phyloP scores from a whole-genome alignment of 495 filamentous ascomycete genomes.

The Tuber microsphaerosporum region DNA sequence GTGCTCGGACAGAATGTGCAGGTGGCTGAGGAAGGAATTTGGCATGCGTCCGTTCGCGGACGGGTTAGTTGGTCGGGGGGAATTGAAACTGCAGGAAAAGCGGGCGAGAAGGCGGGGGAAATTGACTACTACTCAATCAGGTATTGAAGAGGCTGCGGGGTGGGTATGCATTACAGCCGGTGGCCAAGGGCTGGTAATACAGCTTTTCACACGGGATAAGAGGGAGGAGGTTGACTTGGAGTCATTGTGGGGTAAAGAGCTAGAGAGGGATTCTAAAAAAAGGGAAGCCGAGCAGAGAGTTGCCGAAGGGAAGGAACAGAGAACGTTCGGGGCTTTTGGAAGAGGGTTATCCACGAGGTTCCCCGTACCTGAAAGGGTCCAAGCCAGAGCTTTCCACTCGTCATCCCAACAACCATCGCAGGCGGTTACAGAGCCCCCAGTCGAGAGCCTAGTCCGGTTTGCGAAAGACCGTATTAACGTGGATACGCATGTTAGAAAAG shows the following conservation, averaged over 20 bases:
- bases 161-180: constrained; percentile 95
- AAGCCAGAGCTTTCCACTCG: constrained; percentile 23
- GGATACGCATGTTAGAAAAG: neutral
- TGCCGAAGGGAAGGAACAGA: constrained; percentile 25
- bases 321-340: constrained; percentile 27
- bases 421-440: neutral
- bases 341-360: constrained; percentile 7
- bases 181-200: constrained; percentile 63
- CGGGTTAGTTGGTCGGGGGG: constrained; percentile 79
- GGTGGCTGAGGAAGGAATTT: constrained; percentile 70
- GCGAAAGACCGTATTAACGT: constrained; percentile 7
- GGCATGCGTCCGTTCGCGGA: constrained; percentile 70
- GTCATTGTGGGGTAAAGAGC: constrained; percentile 59
- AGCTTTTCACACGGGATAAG: constrained; percentile 83
- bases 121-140: constrained; percentile 55
- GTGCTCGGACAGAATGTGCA: constrained; percentile 77
- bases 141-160: constrained; percentile 61
- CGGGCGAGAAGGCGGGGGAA: constrained; percentile 71
- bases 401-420: neutral
- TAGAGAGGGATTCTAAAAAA: constrained; percentile 46
- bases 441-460: neutral
- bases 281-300: constrained; percentile 36
- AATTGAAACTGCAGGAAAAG: constrained; percentile 78
- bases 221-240: constrained; percentile 78
- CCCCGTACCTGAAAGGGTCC: constrained; percentile 1